phyloP scores from a whole-genome alignment of 164 flowering plant genomes.

The Malania oleifera region DNA sequence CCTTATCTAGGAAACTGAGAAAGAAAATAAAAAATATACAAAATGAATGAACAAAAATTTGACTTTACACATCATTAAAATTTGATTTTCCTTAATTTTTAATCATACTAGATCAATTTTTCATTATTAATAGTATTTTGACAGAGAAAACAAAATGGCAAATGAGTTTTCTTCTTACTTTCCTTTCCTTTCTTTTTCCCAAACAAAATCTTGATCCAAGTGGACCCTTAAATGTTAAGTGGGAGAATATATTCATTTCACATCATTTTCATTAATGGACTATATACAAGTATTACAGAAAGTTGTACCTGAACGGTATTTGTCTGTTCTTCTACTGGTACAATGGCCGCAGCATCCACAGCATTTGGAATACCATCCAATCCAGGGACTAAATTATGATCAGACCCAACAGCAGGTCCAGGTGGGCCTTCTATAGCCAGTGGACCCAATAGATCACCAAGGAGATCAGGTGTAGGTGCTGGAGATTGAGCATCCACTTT shows the following conservation, averaged over 20 bases:
- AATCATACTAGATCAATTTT: too few species aligned
- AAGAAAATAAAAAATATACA: too few species aligned
- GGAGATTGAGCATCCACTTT: conserved; percentile 57
- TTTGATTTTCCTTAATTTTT: too few species aligned
- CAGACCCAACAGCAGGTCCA: conserved; percentile 30
- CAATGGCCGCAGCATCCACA: conserved; percentile 72
- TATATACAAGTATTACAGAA: conserved; percentile 1
- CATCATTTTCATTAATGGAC: not conserved
- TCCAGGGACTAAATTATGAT: conserved; percentile 38
- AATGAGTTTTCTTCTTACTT: not conserved
- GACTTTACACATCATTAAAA: too few species aligned
- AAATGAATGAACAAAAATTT: too few species aligned
- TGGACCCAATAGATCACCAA: conserved; percentile 89
- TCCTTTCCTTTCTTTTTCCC: not conserved
- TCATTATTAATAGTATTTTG: too few species aligned
- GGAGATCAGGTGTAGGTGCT: conserved; percentile 68
- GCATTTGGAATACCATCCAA: conserved; percentile 38
- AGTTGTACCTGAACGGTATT: conserved; percentile 72
- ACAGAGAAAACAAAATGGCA: not conserved
- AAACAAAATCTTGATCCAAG: not conserved
- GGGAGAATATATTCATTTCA: too few species aligned
- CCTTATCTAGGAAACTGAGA: too few species aligned
- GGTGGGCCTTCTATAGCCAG: conserved; percentile 95
- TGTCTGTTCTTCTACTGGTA: conserved; percentile 62
- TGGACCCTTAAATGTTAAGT: too few species aligned